Evolutionary conservation across 2,329 filamentous ascomycete genomes (phyloP), one percentile per base, ranked within the genome.

Genomic region (Cephalotrichum gorgonifer): DNA sequence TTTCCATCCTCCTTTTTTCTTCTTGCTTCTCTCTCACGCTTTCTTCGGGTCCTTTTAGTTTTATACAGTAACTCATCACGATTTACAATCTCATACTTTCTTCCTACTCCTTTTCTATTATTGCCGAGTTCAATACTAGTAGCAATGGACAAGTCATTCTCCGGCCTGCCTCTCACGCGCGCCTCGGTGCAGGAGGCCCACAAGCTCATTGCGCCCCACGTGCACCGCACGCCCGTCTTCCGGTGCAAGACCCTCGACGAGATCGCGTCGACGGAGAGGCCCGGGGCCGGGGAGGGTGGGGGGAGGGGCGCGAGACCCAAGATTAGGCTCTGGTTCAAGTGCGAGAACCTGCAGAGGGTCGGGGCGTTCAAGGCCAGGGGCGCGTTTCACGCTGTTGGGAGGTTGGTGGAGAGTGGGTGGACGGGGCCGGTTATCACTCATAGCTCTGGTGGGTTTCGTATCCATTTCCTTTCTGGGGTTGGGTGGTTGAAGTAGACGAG

Each of bases 331-430:
- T 93, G 87, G 72, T 95, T 97, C 78, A 97, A 97, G 71, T 94
- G 88, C 65, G 91, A 97, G 72, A 96, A 96, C 65, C 72, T 88
- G 51, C 93, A 97, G 71, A 81, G 82, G 49, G 81, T 94, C 49
- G 93, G 91, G 47, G 91, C 91, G 1, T 97, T 97, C 73, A 97
- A 97, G 69, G 85, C 82, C 15, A 74, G 91, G 6, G 93, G 91
- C 5, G 91, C 90, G 0, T 96, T 95, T 57, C 88, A 96, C 65
- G 89, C 90, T 1, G 62, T 95, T 33, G 75, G 81, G 58, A 68
- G 85, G 50, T 66, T 95, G 60, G 80, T 84, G 60, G 65, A 4
- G 81, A 78, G 1, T 78, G 78, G 66, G 72, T 83, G 33, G 56
- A 70, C 69, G 59, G 80, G 72, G 60, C 90, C 90, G 1, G 89